Base-by-base conservation (phyloP, 2,329 filamentous ascomycete genomes). In the Thielaviopsis populi region DNA sequence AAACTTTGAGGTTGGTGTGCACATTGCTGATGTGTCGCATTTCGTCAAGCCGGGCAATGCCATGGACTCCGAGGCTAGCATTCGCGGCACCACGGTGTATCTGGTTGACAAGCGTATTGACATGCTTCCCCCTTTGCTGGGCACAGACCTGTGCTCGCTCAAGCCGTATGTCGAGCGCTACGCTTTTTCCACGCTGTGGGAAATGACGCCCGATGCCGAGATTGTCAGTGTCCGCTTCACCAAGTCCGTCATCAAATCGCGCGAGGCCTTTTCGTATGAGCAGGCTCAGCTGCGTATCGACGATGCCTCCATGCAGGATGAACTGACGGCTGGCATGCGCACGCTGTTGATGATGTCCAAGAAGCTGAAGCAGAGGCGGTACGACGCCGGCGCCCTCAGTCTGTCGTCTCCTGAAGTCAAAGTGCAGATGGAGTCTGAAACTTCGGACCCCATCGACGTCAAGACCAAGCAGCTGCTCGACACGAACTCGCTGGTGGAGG, bases 11-110 rank as follows among this genome's bases (percentile, higher is more conserved):
- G 91, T 99, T 10, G 94, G 94, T 68, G 94, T 99, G 17, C 95
- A 99, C 74, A 99, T 99, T 74, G 95, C 94, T 33, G 94, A 99
- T 74, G 94, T 99, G n/a, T 97, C 94, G 10, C 88, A 99, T 75
- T 99, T 99, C 72, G 94, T 99, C 70, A 95, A 94, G 75, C 91
- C 95, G 30, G 91, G 89, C 73, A 99, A 92, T 71, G 87, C 94
- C 63, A 99, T 99, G 94, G 95, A 99, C 72, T 83, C 85, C 59
- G 94, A 99, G 75, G 94, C 94, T 2, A 94, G 90, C 71, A 84
- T 95, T 71, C 87, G 94, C 70, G 94, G 94, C 67, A 97, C 94
- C 3, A 97, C 92, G 0, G 94, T 99, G 33, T 99, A 99, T 73
- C 79, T 99, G 17, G 94, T 99, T 2, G 94, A 99, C 75, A 99